Conservation (phyloP, 148 eudicot genomes). For the Diospyros kaki region DNA sequence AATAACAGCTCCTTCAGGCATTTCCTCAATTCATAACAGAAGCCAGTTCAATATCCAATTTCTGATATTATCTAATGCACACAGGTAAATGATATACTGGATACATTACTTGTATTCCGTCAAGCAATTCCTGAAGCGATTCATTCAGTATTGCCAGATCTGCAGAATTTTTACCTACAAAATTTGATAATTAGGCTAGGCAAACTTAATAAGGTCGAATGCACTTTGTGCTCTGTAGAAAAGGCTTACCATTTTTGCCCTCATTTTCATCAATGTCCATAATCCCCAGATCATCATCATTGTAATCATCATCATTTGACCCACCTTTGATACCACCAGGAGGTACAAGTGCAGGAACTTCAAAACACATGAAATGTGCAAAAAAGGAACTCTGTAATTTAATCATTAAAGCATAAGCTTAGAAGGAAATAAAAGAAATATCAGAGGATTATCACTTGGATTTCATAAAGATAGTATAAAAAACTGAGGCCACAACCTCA, state of each 20-base stretch:
- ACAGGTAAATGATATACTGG: neutral
- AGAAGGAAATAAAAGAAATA: neutral
- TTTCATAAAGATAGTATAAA: constrained; percentile 1
- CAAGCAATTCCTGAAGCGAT: constrained; percentile 52
- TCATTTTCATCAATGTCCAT: constrained; percentile 85
- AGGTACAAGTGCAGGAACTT: constrained; percentile 84
- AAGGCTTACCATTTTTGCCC: constrained; percentile 42
- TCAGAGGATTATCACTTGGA: neutral
- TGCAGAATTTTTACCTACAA: constrained; percentile 35
- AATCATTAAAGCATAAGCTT: constrained; percentile 15
- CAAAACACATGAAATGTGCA: constrained; percentile 97
- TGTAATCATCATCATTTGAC: constrained; percentile 42
- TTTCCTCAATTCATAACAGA: constrained; percentile 5
- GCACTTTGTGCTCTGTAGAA: neutral
- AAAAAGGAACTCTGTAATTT: constrained; percentile 87
- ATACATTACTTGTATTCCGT: constrained; percentile 49
- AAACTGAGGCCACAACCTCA: constrained; percentile 49
- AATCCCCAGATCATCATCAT: constrained; percentile 84
- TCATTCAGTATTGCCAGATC: constrained; percentile 50
- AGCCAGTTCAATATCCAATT: constrained; percentile 1
- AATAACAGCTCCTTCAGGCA: neutral
- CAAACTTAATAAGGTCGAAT: constrained; percentile 6
- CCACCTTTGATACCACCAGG: constrained; percentile 54
- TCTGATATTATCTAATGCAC: neutral
- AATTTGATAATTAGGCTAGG: constrained; percentile 1